Conservation (phyloP, 257 asterid genomes). For the Handroanthus guayacan region DNA sequence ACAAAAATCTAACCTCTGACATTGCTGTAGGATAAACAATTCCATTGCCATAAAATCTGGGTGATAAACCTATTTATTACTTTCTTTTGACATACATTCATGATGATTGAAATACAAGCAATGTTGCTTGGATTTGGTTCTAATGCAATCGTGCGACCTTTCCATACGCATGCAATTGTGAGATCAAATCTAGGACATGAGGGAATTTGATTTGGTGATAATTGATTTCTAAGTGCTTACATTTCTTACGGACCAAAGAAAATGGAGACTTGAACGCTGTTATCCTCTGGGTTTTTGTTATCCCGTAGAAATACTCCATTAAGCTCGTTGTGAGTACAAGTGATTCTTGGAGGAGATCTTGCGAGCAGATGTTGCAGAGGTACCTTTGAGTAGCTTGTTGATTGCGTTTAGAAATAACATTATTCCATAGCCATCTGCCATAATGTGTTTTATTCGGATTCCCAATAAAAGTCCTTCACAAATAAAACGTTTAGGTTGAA, state of each 20-base stretch:
- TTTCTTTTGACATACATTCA: neutral
- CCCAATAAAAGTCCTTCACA: conserved; percentile 35
- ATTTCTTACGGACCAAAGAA: conserved; percentile 19
- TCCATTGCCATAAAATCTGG: conserved; percentile 38
- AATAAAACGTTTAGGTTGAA: neutral
- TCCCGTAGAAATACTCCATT: neutral
- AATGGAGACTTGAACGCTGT: conserved; percentile 8
- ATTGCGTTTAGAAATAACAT: conserved; percentile 28
- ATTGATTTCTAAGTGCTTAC: neutral
- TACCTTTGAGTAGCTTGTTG: conserved; percentile 21
- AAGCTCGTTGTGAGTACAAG: conserved; percentile 24
- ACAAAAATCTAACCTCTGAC: conserved; percentile 20
- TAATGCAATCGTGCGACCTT: conserved; percentile 34
- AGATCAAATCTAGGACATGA: conserved; percentile 16
- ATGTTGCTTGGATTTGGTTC: neutral
- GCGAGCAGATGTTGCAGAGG: conserved; percentile 22
- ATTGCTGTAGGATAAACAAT: conserved; percentile 17
- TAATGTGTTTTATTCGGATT: conserved; percentile 30
- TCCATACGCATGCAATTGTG: conserved; percentile 26
- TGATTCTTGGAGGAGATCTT: conserved; percentile 30
- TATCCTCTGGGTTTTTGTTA: neutral
- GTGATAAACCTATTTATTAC: neutral
- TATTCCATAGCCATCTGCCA: conserved; percentile 25
- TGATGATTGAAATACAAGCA: neutral
- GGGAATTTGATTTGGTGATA: neutral